A percentile compares a stretch with the other conserved stretches of the same genome.
Conservation (phyloP, 768 basidiomycete genomes). For the Suillus occidentalis region DNA sequence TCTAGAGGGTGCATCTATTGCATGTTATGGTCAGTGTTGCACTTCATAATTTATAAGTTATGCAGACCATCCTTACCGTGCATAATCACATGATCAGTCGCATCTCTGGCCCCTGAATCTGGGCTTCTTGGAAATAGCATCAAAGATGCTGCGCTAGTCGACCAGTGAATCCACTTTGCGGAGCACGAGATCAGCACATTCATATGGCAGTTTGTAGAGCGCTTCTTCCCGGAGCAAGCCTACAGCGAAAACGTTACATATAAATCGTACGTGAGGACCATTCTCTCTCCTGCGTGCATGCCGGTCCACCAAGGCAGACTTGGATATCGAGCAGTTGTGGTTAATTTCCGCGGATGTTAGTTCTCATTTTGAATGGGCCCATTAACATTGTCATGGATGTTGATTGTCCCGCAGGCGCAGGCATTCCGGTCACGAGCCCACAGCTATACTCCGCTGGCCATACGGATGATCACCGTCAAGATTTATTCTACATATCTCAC, state of each 20-base stretch:
- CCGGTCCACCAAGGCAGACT: slow-evolving; percentile 79
- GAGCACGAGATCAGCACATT: slow-evolving; percentile 25
- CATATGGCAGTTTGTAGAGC: slow-evolving; percentile 17
- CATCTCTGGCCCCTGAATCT: slow-evolving; percentile 26
- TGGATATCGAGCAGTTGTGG: slow-evolving; percentile 86
- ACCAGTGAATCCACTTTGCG: slow-evolving; percentile 33
- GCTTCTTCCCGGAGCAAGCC: slow-evolving; percentile 10
- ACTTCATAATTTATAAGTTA: neutral
- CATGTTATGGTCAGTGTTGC: slow-evolving; percentile 23
- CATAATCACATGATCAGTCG: slow-evolving; percentile 10
- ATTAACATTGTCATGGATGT: slow-evolving; percentile 16
- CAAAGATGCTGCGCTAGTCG: slow-evolving; percentile 27
- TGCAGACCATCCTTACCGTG: neutral
- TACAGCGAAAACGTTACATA: slow-evolving; percentile 48
- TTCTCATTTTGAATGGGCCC: slow-evolving; percentile 17
- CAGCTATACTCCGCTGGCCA: slow-evolving; percentile 87
- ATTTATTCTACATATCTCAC: slow-evolving; percentile 71
- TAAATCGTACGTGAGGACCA: slow-evolving; percentile 85
- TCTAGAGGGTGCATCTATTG: slow-evolving; percentile 30
- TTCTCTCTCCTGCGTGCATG: slow-evolving; percentile 71
- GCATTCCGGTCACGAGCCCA: slow-evolving; percentile 76
- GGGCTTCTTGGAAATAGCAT: slow-evolving; percentile 25
- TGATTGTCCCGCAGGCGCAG: slow-evolving; percentile 59
- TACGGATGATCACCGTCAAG: slow-evolving; percentile 86
- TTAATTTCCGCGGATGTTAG: slow-evolving; percentile 92